phyloP scores from a whole-genome alignment of 495 filamentous ascomycete species.

The Xylaria scruposa region DNA sequence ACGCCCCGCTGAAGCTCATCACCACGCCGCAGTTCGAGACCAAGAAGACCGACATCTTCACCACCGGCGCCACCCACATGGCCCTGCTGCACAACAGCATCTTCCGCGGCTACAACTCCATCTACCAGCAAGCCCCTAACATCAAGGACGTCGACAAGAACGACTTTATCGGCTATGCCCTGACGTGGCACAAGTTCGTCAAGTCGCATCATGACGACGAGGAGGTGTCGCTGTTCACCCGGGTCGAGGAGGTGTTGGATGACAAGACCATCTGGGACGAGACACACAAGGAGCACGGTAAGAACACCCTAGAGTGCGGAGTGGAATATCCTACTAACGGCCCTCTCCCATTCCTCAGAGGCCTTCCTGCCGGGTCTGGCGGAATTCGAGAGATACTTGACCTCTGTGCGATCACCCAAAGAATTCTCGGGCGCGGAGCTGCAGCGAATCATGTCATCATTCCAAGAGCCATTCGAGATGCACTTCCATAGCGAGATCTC shows the following conservation, averaged over 20 bases:
- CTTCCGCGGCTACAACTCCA: constrained; percentile 65
- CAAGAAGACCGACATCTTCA: constrained; percentile 58
- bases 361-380: constrained; percentile 57
- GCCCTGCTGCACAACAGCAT: constrained; percentile 65
- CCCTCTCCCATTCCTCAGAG: constrained; percentile 37
- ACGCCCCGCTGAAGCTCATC: constrained; percentile 56
- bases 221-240: constrained; percentile 58
- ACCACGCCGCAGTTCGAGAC: constrained; percentile 54
- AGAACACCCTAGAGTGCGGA: not conserved
- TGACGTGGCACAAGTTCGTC: constrained; percentile 60
- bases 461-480: constrained; percentile 53
- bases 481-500: constrained; percentile 63
- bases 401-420: constrained; percentile 38
- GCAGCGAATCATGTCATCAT: constrained; percentile 53
- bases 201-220: constrained; percentile 63
- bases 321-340: constrained; percentile 8
- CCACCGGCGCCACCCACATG: constrained; percentile 64
- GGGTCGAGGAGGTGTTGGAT: constrained; percentile 55
- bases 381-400: constrained; percentile 56
- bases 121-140: constrained; percentile 59
- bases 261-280: constrained; percentile 54
- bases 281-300: constrained; percentile 60
- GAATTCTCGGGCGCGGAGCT: constrained; percentile 54
- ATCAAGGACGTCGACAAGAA: constrained; percentile 49
- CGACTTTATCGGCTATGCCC: constrained; percentile 59